Percentiles rank a stretch among this genome's conserved stretches.
phyloP scores from a whole-genome alignment of 2,329 filamentous ascomycete species.

The Talaromyces sp. region DNA sequence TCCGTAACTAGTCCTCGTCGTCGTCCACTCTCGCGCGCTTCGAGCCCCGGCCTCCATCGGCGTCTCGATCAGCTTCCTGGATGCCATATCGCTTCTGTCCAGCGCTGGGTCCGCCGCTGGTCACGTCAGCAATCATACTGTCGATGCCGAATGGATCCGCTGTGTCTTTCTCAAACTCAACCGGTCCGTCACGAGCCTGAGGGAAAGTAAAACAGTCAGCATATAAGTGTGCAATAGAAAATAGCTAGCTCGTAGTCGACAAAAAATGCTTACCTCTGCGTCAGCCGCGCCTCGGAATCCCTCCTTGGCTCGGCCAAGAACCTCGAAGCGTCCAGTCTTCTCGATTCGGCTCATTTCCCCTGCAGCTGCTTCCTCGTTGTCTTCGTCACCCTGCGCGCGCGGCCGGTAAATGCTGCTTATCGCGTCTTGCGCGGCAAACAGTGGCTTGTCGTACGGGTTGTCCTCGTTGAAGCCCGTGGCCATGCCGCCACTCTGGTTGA shows the following conservation, averaged over 20 bases:
- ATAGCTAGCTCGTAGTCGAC: not conserved
- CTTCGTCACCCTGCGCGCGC: constrained; percentile 64
- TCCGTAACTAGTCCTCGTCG: constrained; percentile 47
- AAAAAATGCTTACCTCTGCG: constrained; percentile 61
- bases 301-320: constrained; percentile 72
- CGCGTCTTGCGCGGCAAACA: constrained; percentile 93
- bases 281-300: constrained; percentile 82
- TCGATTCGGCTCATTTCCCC: constrained; percentile 83
- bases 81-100: constrained; percentile 42
- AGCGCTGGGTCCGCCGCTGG: constrained; percentile 53
- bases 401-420: constrained; percentile 92
- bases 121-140: constrained; percentile 79
- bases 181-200: constrained; percentile 77
- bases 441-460: constrained; percentile 91
- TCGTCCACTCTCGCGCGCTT: constrained; percentile 74
- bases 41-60: constrained; percentile 70
- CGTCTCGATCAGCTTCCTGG: constrained; percentile 43
- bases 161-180: constrained; percentile 89
- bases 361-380: constrained; percentile 72
- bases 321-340: constrained; percentile 80
- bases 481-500: constrained; percentile 91
- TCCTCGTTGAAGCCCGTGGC: constrained; percentile 94
- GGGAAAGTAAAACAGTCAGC: not conserved
- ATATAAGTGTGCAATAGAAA: not conserved
- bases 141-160: constrained; percentile 91